Base-by-base conservation (phyloP, 495 filamentous ascomycete species). In the Polyplosphaeria fusca region DNA sequence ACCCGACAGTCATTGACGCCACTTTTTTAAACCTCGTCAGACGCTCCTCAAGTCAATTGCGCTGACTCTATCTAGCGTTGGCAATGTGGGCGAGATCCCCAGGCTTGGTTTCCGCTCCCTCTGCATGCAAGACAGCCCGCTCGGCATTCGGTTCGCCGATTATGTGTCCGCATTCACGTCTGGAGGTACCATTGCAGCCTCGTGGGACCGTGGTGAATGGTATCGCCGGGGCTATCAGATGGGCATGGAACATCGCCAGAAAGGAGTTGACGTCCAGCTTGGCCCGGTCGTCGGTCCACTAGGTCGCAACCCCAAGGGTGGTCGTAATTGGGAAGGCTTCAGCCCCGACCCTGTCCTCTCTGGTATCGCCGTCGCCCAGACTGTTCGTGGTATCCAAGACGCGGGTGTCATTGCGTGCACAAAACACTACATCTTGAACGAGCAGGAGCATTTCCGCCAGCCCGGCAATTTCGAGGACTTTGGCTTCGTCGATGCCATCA, bases 61-160 rank as follows among this genome's bases (percentile, higher is more conserved):
- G 47, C 38, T 35, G 18, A 50, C 38, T 16, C 20, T 24, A 24
- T 19, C 20, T 16, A 59, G 90, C 66, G 91, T 96, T 13, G 91
- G 91, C 44, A 82, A 95, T 55, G 76, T 73, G 35, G 88, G 88
- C 2, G 67, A 82, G 4, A 79, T 88, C 50, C 83, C 81, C 44
- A 82, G 92, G 55, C 78, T 96, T n/a, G 86, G 85, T 37, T 86
- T 96, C 67, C 81, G 79, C 50, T 79, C 83, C 30, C 69, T 96
- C 47, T 98, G 93, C 71, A 76, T 94, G 79, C 89, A 98, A 64
- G 93, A 98, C 67, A 84, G 85, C 26, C 92, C 93, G 2, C 75
- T 96, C 11, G 93, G 93, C 54, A 74, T 98, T 45, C 85, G 92
- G 48, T 75, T 81, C 40, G 82, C 63, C 41, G 72, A 75, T 42